A percentile compares a stretch with the other conserved stretches of the same genome.
Conservation (phyloP, 768 basidiomycete genomes). For the Xerocomellus intermedius region DNA sequence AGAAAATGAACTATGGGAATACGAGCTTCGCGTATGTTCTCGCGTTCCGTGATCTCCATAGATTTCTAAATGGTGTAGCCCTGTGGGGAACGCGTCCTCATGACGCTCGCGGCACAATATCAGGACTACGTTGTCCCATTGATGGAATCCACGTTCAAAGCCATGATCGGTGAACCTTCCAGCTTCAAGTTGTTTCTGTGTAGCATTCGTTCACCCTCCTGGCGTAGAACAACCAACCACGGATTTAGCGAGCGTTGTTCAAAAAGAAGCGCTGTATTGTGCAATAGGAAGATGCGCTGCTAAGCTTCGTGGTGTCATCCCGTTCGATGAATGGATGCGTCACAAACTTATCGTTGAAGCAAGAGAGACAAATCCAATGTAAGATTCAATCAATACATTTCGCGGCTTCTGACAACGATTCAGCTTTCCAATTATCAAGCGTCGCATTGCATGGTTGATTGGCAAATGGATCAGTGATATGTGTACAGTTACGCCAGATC, state of each 20-base stretch:
- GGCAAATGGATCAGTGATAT: constrained; percentile 84
- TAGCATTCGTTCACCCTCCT: background rate
- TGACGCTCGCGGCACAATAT: constrained; percentile 74
- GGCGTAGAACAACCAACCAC: constrained; percentile 42
- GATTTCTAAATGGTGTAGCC: constrained; percentile 48
- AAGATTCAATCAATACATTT: constrained; percentile 14
- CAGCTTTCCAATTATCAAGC: constrained; percentile 89
- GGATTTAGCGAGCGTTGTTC: constrained; percentile 60
- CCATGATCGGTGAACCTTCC: constrained; percentile 50
- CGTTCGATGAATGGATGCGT: constrained; percentile 70
- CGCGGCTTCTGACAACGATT: constrained; percentile 5
- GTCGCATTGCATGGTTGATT: constrained; percentile 93
- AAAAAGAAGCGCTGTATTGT: constrained; percentile 87
- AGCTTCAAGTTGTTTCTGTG: background rate
- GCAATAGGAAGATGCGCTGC: constrained; percentile 81
- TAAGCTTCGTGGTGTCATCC: constrained; percentile 58
- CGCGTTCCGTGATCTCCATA: background rate
- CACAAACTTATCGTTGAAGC: constrained; percentile 60
- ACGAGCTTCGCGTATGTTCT: constrained; percentile 75
- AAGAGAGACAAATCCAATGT: constrained; percentile 59
- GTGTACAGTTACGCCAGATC: constrained; percentile 56
- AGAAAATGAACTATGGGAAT: constrained; percentile 92
- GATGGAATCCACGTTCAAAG: constrained; percentile 56
- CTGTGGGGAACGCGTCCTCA: constrained; percentile 89
- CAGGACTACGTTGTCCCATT: constrained; percentile 65